These are phyloP conservation scores for Penicillium argentinense DNA, from an alignment of 495 filamentous ascomycete genomes.

Conservation along the genomic window DNA sequence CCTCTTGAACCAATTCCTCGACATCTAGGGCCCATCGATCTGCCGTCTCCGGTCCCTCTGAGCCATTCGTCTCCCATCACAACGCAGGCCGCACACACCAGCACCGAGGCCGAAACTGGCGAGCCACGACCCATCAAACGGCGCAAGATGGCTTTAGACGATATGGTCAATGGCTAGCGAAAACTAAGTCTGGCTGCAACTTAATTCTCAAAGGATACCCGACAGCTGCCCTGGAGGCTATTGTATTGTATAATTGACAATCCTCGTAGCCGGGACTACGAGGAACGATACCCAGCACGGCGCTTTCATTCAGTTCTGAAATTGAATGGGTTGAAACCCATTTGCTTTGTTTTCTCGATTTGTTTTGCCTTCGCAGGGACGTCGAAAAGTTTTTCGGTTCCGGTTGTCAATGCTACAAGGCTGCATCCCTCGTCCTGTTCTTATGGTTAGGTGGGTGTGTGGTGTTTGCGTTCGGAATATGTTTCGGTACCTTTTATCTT, in stretches of 20 bases:
- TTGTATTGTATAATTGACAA: constrained; percentile 30
- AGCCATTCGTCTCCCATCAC: constrained; percentile 17
- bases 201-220: constrained; percentile 2
- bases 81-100: constrained; percentile 16
- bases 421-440: too few relatives aligned
- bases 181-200: not conserved
- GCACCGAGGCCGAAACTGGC: constrained; percentile 21
- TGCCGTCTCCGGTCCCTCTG: constrained; percentile 19
- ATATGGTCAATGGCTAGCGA: constrained; percentile 46
- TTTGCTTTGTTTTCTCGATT: constrained; percentile 1
- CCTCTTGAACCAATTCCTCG: constrained; percentile 27
- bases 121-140: constrained; percentile 66
- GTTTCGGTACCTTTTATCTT: not conserved
- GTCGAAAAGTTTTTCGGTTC: not conserved
- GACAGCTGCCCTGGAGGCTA: constrained; percentile 19
- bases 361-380: not conserved
- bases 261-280: constrained; percentile 40
- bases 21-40: constrained; percentile 22
- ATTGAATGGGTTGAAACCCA: not conserved
- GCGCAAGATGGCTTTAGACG: constrained; percentile 59
- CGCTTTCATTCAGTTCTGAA: constrained; percentile 2
- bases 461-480: not conserved
- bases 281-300: constrained; percentile 23
- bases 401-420: too few relatives aligned
- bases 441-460: too few relatives aligned